These are phyloP conservation scores for Termitomyces sp. DNA, from an alignment of 768 basidiomycete genomes.

Conservation along the genomic window DNA sequence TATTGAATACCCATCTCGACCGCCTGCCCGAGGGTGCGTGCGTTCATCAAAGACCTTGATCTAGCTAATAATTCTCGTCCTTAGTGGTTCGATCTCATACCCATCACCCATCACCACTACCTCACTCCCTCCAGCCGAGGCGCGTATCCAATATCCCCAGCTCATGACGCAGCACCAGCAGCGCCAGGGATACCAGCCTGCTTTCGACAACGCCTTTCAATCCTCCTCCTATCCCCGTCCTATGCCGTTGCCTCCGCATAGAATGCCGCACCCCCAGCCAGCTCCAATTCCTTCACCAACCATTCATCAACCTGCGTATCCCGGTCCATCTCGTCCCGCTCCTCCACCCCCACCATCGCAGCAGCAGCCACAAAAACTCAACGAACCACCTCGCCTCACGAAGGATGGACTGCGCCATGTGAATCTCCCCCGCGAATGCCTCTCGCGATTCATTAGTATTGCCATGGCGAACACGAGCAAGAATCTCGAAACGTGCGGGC, in stretches of 20 bases:
- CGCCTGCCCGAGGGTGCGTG: conserved; percentile 30
- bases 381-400: conserved; percentile 21
- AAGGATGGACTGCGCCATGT: conserved; percentile 44
- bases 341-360: conserved; percentile 17
- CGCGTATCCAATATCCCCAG: conserved; percentile 55
- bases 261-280: background rate
- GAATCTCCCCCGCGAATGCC: conserved; percentile 64
- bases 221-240: background rate
- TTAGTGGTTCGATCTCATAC: conserved; percentile 23
- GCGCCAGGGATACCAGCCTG: conserved; percentile 74
- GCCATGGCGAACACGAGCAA: conserved; percentile 74
- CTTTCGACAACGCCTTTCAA: conserved; percentile 27
- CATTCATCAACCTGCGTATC: conserved; percentile 13
- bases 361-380: background rate
- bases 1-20: conserved; percentile 1
- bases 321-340: conserved; percentile 20
- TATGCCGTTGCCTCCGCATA: background rate
- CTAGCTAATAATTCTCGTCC: background rate
- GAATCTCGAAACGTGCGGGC: conserved; percentile 84
- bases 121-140: conserved; percentile 56
- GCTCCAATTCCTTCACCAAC: conserved; percentile 11
- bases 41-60: conserved; percentile 2
- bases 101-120: conserved; percentile 68
- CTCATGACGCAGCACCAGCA: conserved; percentile 81
- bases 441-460: conserved; percentile 73